These are phyloP conservation scores for Aphanoascus verrucosus DNA, from an alignment of 2,329 filamentous ascomycete genomes.

Conservation along the genomic window DNA sequence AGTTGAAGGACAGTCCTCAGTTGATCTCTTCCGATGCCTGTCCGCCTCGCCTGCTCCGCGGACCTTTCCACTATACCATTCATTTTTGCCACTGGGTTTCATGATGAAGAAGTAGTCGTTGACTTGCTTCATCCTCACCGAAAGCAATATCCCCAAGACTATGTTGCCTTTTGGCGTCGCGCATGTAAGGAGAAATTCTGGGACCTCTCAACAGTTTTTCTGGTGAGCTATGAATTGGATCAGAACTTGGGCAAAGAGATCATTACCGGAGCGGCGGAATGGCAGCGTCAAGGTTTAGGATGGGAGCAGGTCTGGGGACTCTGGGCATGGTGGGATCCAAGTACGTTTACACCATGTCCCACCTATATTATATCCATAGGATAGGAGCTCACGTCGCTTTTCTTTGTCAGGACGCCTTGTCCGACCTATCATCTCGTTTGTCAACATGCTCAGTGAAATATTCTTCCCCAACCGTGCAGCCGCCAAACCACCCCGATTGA, in stretches of 20 bases:
- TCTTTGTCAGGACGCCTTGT: slow-evolving; percentile 1
- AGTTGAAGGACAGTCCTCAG: neutral
- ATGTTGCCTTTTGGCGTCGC: neutral
- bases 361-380: neutral
- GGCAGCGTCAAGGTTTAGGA: slow-evolving; percentile 6
- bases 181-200: slow-evolving; percentile 6
- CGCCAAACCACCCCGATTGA: slow-evolving; percentile 9
- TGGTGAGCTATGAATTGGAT: slow-evolving; percentile 12
- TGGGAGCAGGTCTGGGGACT: slow-evolving; percentile 12
- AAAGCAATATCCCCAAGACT: slow-evolving; percentile 10
- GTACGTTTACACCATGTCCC: neutral
- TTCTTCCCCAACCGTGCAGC: slow-evolving; percentile 10
- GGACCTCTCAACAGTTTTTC: slow-evolving; percentile 8
- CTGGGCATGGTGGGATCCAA: slow-evolving; percentile 13
- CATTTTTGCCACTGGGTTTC: slow-evolving; percentile 6
- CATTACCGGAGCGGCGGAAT: slow-evolving; percentile 11
- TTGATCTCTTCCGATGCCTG: slow-evolving; percentile 6
- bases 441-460: neutral
- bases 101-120: slow-evolving; percentile 10
- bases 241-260: slow-evolving; percentile 1
- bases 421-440: neutral
- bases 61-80: slow-evolving; percentile 6
- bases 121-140: slow-evolving; percentile 5
- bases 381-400: neutral
- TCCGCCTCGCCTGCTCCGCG: slow-evolving; percentile 8